phyloP scores from a whole-genome alignment of 805 yeast species.

The Maudiozyma saulgeensis region DNA sequence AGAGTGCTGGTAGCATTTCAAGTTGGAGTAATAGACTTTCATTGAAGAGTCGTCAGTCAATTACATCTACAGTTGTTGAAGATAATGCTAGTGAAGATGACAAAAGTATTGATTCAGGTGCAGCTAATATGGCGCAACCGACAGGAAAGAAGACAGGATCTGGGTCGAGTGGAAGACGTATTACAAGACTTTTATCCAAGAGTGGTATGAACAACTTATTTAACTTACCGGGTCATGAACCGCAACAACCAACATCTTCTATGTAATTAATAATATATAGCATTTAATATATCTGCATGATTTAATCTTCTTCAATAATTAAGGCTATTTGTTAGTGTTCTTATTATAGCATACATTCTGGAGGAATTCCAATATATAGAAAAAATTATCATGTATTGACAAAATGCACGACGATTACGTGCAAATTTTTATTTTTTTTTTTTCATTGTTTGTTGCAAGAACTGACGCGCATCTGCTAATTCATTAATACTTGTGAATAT shows the following conservation, averaged over 20 bases:
- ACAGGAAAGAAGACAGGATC: background rate
- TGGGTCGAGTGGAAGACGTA: slow-evolving; percentile 12
- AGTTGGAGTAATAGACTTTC: slow-evolving; percentile 15
- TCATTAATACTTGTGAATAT: no score
- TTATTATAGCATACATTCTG: background rate
- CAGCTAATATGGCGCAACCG: background rate
- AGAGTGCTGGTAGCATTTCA: slow-evolving; percentile 14
- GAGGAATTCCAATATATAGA: background rate
- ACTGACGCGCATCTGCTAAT: no score
- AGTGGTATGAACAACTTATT: slow-evolving; percentile 22
- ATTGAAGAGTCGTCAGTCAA: slow-evolving; percentile 4
- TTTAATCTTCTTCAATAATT: no score
- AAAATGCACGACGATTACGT: no score
- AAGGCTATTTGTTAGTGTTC: background rate
- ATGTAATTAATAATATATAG: background rate
- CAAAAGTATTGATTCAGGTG: background rate
- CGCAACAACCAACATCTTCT: background rate
- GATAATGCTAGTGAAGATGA: slow-evolving; percentile 1
- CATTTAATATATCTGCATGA: no score
- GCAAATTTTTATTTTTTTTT: no score
- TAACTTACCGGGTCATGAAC: slow-evolving; percentile 20
- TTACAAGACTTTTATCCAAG: slow-evolving; percentile 22
- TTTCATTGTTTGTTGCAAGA: no score
- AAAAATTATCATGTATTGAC: no score
- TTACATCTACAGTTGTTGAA: slow-evolving; percentile 5